A percentile compares a stretch with the other conserved stretches of the same genome.
phyloP scores from a whole-genome alignment of 2,329 filamentous ascomycete species.

The Colletotrichum spinosum region DNA sequence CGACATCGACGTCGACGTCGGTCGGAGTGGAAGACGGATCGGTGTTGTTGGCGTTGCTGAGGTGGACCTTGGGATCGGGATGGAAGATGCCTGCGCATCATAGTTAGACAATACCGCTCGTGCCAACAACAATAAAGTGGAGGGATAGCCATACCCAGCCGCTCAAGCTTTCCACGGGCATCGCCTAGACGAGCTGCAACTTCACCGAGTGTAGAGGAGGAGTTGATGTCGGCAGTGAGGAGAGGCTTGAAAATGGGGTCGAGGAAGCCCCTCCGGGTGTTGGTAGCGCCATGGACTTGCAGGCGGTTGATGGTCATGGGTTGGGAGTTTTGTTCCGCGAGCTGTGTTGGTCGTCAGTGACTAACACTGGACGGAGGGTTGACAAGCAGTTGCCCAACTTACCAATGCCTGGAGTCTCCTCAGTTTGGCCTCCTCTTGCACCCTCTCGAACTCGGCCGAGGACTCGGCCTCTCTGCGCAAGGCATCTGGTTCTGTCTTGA shows the following conservation, averaged over 20 bases:
- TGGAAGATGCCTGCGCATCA: slow-evolving; percentile 81
- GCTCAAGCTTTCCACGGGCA: slow-evolving; percentile 79
- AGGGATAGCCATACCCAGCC: slow-evolving; percentile 73
- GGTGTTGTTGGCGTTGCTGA: slow-evolving; percentile 79
- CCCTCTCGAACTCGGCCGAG: slow-evolving; percentile 48
- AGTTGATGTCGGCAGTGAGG: slow-evolving; percentile 74
- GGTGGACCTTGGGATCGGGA: slow-evolving; percentile 82
- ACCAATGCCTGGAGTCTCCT: slow-evolving; percentile 53
- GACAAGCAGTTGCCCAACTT: slow-evolving; percentile 19
- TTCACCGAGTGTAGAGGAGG: slow-evolving; percentile 82
- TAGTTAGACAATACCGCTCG: no score
- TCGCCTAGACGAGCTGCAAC: slow-evolving; percentile 78
- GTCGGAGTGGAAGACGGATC: slow-evolving; percentile 78
- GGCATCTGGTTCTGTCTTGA: slow-evolving; percentile 51
- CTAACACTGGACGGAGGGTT: no score
- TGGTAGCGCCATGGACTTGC: slow-evolving; percentile 82
- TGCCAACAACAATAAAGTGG: no score
- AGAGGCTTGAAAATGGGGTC: slow-evolving; percentile 84
- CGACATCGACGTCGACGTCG: slow-evolving; percentile 86
- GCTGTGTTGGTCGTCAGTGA: slow-evolving; percentile 29
- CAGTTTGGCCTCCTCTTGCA: slow-evolving; percentile 54
- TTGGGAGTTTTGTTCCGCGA: slow-evolving; percentile 44
- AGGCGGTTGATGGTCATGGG: slow-evolving; percentile 91
- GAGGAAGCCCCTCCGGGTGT: slow-evolving; percentile 88
- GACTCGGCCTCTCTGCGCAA: slow-evolving; percentile 54